Evolutionary conservation across 2,329 filamentous ascomycete species (phyloP), one percentile per base, ranked within the genome.

Genomic region (Calonectria crousiana): DNA sequence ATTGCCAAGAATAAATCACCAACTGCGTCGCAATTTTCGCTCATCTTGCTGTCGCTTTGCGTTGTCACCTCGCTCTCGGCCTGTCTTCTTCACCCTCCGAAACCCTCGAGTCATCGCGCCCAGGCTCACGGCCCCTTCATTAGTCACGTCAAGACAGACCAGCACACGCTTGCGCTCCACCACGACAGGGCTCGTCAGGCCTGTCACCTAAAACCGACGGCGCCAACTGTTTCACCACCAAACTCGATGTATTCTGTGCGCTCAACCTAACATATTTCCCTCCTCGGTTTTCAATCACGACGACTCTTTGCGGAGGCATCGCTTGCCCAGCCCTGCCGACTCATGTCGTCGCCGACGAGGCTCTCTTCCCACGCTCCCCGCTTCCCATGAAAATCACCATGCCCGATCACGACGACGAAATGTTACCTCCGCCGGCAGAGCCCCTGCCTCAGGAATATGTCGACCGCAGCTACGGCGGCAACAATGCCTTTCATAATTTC

Each of bases 401-500:
- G 83, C 75, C 82, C 69, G 75, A 78, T 73, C 78, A 78, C 60
- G 76, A 80, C 72, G 83, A 85, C 70, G 84, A 86, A 44, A 86
- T 85, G 81, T 81, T 87, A 32, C 85, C 86, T 41, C 85, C 87
- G 75, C 84, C 87, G 60, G 84, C 84, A 80, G 82, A 80, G 38
- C 80, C 84, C 60, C 69, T 62, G 56, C 56, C 60, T 34, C 78
- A 79, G 65, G 58, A 70, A 20, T 75, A 60, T 77, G 78, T 81
- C 72, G 82, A 82, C 47, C 85, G 85, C 70, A 92, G 91, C 1
- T 86, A 87, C 68, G 92, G 92, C 76, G 92, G 92, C 72, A 93
- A 93, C 81, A 89, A 90, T 75, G 93, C 93, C 53, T 94, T 94
- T 83, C 92, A 94, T 85, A 94, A 94, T 83, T 95, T 94, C 83